Percentiles rank a stretch among this genome's conserved stretches.
Evolutionary conservation across 1,284 basidiomycete species (phyloP).

Genomic region (Ceratorhiza oryzae-sativae): DNA sequence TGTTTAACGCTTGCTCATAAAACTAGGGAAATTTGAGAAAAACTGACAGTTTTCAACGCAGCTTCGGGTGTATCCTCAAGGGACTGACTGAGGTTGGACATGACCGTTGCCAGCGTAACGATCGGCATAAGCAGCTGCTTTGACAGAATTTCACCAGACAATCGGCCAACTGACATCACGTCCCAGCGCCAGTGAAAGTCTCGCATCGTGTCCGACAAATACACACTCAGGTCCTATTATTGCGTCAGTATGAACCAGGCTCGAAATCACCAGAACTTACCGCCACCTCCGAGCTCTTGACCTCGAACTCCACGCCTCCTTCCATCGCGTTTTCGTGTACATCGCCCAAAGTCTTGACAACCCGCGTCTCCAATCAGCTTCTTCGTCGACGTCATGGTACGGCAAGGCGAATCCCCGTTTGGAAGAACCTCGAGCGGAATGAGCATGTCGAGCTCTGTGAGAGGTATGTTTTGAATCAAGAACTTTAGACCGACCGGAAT

Average conservation of each 20-base stretch:
- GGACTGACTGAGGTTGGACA: constrained; percentile 1
- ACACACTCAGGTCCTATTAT: constrained; percentile 24
- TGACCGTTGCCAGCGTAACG: constrained; percentile 23
- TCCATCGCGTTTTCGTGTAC: constrained; percentile 5
- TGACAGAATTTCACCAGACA: constrained; percentile 12
- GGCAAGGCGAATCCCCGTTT: constrained; percentile 33
- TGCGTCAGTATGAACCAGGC: not conserved
- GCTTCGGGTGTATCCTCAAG: constrained; percentile 20
- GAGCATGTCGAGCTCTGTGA: constrained; percentile 28
- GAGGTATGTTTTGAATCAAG: constrained; percentile 34
- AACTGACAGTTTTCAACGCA: constrained; percentile 5
- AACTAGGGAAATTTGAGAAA: not conserved
- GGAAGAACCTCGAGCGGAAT: not conserved
- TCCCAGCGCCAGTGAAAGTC: constrained; percentile 38
- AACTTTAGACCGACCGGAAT: not conserved
- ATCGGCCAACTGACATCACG: constrained; percentile 23
- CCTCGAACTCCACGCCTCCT: constrained; percentile 28
- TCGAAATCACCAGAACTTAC: not conserved
- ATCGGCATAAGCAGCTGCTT: constrained; percentile 31
- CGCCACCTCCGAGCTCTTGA: constrained; percentile 15
- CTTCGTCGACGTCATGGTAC: constrained; percentile 34
- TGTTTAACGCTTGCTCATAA: not conserved
- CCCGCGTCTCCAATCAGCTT: constrained; percentile 33
- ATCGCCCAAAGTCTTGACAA: constrained; percentile 16
- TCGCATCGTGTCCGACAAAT: constrained; percentile 7